Conservation (phyloP, 768 basidiomycete genomes). For the Pisolithus marmoratus region DNA sequence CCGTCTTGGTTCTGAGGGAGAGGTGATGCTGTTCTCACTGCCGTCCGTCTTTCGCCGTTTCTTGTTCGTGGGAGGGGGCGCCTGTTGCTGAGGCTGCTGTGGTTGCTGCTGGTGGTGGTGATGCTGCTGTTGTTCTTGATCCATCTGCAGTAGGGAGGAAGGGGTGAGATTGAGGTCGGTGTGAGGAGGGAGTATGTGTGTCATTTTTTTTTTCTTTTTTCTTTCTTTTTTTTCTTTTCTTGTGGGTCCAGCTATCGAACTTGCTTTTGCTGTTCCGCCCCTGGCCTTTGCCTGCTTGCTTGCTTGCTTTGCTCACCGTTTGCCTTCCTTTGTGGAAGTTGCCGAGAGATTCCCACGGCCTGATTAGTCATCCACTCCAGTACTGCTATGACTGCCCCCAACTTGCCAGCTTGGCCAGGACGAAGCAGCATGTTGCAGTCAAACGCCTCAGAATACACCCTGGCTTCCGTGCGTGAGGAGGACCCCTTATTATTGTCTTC, state of each 20-base stretch:
- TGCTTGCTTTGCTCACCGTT: too few relatives aligned
- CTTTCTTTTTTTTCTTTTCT: slow-evolving; percentile 20
- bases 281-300: slow-evolving; percentile 1
- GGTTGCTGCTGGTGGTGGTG: slow-evolving; percentile 30
- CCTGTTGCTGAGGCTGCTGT: slow-evolving; percentile 27
- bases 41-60: slow-evolving; percentile 60
- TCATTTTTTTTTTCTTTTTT: slow-evolving; percentile 29
- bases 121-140: slow-evolving; percentile 49
- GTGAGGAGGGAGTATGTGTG: slow-evolving; percentile 45
- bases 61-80: slow-evolving; percentile 34
- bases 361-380: background rate
- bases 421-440: slow-evolving; percentile 19
- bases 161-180: slow-evolving; percentile 37
- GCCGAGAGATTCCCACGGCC: slow-evolving; percentile 15
- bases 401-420: too few relatives aligned
- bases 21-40: slow-evolving; percentile 46
- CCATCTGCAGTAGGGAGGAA: slow-evolving; percentile 64
- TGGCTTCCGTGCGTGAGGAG: slow-evolving; percentile 47
- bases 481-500: slow-evolving; percentile 41
- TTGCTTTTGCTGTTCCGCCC: too few relatives aligned
- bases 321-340: slow-evolving; percentile 20
- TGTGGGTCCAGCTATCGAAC: slow-evolving; percentile 13
- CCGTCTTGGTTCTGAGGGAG: slow-evolving; percentile 68
- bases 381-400: too few relatives aligned
- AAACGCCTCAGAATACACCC: slow-evolving; percentile 55